Evolutionary conservation across 2,329 filamentous ascomycete genomes (phyloP).

Genomic region (Pestalotiopsis sp.): DNA sequence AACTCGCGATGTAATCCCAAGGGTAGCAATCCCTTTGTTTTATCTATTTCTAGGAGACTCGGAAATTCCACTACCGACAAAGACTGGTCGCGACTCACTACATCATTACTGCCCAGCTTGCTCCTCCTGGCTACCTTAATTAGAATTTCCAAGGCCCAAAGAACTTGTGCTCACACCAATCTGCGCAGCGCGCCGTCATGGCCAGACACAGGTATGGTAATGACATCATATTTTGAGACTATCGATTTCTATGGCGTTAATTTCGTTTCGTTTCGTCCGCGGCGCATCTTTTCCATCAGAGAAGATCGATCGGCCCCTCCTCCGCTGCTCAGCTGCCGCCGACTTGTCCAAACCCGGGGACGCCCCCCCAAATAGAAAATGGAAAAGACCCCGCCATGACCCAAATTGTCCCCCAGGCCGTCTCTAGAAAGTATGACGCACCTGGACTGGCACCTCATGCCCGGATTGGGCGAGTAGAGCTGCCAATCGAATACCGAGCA

Average conservation of each 20-base stretch:
- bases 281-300: too few species aligned
- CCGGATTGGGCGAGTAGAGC: not conserved
- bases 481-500: not conserved
- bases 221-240: slow-evolving; percentile 15
- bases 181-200: not conserved
- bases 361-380: not conserved
- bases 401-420: too few species aligned
- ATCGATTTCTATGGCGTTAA: slow-evolving; percentile 6
- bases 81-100: not conserved
- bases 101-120: not conserved
- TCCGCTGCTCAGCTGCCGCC: not conserved
- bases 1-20: not conserved
- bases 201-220: not conserved
- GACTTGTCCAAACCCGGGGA: not conserved
- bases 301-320: not conserved
- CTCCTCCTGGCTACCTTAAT: not conserved
- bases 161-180: not conserved
- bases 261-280: not conserved
- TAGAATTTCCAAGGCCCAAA: slow-evolving; percentile 2
- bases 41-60: not conserved
- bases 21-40: not conserved
- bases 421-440: not conserved
- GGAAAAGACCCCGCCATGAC: not conserved
- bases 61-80: not conserved
- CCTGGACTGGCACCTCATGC: not conserved